Evolutionary conservation across 768 basidiomycete species (phyloP), one percentile per base, ranked within the genome.

Genomic region (Termitomyces sp.): DNA sequence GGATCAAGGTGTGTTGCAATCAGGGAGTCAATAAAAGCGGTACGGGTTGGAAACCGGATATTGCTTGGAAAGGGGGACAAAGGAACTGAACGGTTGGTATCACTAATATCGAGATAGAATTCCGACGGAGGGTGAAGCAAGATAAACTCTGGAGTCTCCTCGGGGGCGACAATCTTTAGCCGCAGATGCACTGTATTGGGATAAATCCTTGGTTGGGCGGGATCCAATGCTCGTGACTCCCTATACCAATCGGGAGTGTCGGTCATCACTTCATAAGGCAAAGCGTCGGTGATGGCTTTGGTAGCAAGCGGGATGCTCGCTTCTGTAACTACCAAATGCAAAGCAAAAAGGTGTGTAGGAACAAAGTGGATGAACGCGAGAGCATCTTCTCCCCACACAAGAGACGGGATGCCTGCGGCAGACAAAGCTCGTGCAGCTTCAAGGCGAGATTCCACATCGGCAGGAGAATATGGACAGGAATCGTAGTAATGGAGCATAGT

Each of bases 331-430:
- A 64, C 53, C 9, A 63, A 56, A 43, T 60, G 61, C 12, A 62
- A 57, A 35, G 40, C 52, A 38, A 60, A 61, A 7, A 63, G 53
- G 29, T 18, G 31, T 9, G 59, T 61, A 35, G 64, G 63, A n/a
- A n/a, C n/a, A n/a, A n/a, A n/a, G n/a, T n/a, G n/a, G n/a, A n/a
- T n/a, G n/a, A n/a, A n/a, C n/a, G 12, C 63, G 63, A 64, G 54
- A 3, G 59, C 60, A 46, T 64, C 64, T 55, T 65, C 60, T 10
- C 53, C 60, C 60, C 63, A 61, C 10, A 63, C 53, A 20, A 60
- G 32, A 29, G 50, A 62, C 25, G 33, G 20, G 12, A 56, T 53
- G 39, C 23, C 10, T 13, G 44, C 27, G 2, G 40, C 10, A 22
- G 45, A 48, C 13, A 54, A 35, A 11, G 22, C 39, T 16, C 7